Evolutionary conservation across 1,284 basidiomycete species (phyloP).

Genomic region (Cutaneotrichosporon curvatum): DNA sequence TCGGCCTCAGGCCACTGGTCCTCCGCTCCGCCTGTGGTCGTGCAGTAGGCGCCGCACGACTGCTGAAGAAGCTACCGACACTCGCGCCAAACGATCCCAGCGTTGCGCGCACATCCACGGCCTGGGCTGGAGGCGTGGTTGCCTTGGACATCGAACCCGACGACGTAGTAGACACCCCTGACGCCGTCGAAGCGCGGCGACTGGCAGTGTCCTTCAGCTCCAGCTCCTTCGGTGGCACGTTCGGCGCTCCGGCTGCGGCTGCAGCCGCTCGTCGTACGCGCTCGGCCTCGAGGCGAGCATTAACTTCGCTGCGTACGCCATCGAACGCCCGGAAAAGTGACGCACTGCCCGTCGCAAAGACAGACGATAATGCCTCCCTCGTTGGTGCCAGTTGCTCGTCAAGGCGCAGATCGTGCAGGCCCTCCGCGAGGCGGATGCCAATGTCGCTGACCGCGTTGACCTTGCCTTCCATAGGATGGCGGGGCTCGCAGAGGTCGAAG

Average conservation of each 20-base stretch:
- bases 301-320: constrained; percentile 56
- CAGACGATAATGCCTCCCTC: constrained; percentile 73
- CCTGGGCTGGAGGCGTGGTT: neutral
- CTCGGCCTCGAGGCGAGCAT: constrained; percentile 27
- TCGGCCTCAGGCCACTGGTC: constrained; percentile 1
- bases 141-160: neutral
- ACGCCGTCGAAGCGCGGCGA: neutral
- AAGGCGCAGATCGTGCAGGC: constrained; percentile 80
- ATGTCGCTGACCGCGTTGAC: constrained; percentile 83
- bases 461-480: constrained; percentile 81
- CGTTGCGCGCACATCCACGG: neutral
- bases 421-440: constrained; percentile 72
- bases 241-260: neutral
- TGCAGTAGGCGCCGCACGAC: neutral
- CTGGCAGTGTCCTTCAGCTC: neutral
- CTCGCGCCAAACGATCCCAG: neutral
- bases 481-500: constrained; percentile 86
- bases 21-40: neutral
- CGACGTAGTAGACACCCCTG: neutral
- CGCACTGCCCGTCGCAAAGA: constrained; percentile 65
- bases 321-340: constrained; percentile 80
- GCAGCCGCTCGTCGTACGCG: constrained; percentile 12
- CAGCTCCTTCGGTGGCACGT: too few species aligned
- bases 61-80: constrained; percentile 3
- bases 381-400: constrained; percentile 84